Evolutionary conservation across 2,329 filamentous ascomycete genomes (phyloP).

Genomic region (Fusarium verrucosum): DNA sequence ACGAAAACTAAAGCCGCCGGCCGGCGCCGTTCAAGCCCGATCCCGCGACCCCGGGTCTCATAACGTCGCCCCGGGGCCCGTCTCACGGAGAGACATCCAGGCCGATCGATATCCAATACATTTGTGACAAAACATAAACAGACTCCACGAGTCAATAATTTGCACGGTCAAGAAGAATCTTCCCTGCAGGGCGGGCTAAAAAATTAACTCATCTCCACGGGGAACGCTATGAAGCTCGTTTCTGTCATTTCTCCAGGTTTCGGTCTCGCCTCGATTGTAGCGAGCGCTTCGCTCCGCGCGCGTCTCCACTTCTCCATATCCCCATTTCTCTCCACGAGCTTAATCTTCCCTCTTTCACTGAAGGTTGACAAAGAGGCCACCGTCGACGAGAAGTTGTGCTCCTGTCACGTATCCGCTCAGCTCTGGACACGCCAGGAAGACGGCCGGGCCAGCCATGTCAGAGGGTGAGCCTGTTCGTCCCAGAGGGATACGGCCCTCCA

Average conservation of each 20-base stretch:
- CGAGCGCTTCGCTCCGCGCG: constrained; percentile 11
- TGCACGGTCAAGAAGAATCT: constrained; percentile 6
- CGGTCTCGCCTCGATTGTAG: neutral
- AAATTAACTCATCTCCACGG: constrained; percentile 21
- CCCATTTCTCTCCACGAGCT: constrained; percentile 31
- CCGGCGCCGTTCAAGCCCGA: constrained; percentile 31
- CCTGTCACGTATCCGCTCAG: constrained; percentile 85
- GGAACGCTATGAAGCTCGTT: constrained; percentile 1
- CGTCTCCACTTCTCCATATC: constrained; percentile 22
- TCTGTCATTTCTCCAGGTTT: constrained; percentile 13
- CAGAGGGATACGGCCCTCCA: constrained; percentile 80
- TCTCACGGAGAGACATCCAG: constrained; percentile 5
- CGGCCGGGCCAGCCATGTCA: constrained; percentile 85
- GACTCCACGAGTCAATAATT: constrained; percentile 28
- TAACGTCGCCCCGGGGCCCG: constrained; percentile 17
- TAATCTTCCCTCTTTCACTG: constrained; percentile 61
- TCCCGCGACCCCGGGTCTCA: constrained; percentile 13
- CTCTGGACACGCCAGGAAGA: constrained; percentile 83
- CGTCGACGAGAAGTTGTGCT: constrained; percentile 85
- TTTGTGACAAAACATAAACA: constrained; percentile 2
- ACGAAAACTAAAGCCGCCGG: constrained; percentile 13
- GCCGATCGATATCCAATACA: constrained; percentile 12
- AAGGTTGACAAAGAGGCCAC: constrained; percentile 88
- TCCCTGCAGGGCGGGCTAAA: neutral
- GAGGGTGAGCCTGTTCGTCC: constrained; percentile 74